Percentiles rank a stretch among this genome's conserved stretches.
phyloP scores from a whole-genome alignment of 768 basidiomycete genomes.

The Auriculariales sp. region DNA sequence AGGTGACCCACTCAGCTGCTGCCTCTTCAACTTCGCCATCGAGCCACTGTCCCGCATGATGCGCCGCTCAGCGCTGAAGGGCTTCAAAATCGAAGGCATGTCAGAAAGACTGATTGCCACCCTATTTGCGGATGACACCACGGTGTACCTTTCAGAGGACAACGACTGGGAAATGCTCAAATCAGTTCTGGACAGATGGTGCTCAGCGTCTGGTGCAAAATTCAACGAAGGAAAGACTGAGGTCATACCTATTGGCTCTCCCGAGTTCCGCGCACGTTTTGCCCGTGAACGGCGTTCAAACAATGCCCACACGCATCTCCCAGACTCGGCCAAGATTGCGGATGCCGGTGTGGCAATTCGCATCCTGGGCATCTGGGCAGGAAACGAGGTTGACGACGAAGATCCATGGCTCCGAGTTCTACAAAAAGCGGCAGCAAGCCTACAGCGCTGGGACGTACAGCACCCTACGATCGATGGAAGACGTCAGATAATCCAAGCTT shows the following conservation, averaged over 20 bases:
- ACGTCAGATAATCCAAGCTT: slow-evolving; percentile 14
- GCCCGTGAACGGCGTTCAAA: background rate
- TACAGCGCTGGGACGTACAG: slow-evolving; percentile 13
- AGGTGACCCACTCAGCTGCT: slow-evolving; percentile 25
- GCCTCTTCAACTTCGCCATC: slow-evolving; percentile 25
- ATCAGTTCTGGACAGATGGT: slow-evolving; percentile 23
- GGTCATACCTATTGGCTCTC: slow-evolving; percentile 19
- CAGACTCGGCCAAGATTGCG: slow-evolving; percentile 13
- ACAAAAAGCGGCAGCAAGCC: slow-evolving; percentile 13
- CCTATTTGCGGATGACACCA: slow-evolving; percentile 28
- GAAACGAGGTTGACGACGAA: slow-evolving; percentile 13
- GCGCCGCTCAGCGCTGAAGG: slow-evolving; percentile 12
- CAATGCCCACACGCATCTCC: slow-evolving; percentile 4
- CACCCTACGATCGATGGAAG: slow-evolving; percentile 18
- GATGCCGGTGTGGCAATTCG: slow-evolving; percentile 16
- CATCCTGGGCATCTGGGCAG: slow-evolving; percentile 19
- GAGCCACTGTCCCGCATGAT: slow-evolving; percentile 23
- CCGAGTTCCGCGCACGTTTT: slow-evolving; percentile 7
- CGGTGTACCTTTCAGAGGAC: slow-evolving; percentile 16
- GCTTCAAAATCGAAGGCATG: slow-evolving; percentile 9
- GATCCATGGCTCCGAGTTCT: slow-evolving; percentile 15
- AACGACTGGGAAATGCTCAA: slow-evolving; percentile 16
- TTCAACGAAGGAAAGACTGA: slow-evolving; percentile 29
- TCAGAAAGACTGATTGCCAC: slow-evolving; percentile 6
- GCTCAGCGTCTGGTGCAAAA: slow-evolving; percentile 22